Percentiles rank a stretch among this genome's conserved stretches.
Conservation (phyloP, 805 yeast genomes). For the Spathaspora gorwiae region DNA sequence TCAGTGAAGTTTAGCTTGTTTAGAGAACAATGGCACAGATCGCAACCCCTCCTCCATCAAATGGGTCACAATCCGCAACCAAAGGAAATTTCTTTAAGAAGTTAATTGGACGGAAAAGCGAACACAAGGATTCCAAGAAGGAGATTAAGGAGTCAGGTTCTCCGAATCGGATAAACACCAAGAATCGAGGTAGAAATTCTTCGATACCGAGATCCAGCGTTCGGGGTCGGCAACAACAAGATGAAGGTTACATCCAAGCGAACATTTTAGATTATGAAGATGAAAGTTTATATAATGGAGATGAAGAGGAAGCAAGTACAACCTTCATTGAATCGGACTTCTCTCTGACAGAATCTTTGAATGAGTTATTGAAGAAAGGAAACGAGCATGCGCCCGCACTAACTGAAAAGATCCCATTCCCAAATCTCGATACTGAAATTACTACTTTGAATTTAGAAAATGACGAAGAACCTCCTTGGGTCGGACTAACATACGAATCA, state of each 20-base stretch:
- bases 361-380: background rate
- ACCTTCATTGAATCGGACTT: conserved; percentile 1
- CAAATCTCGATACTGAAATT: conserved; percentile 9
- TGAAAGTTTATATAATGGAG: conserved; percentile 20
- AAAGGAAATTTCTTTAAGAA: conserved; percentile 10
- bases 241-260: background rate
- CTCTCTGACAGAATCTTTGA: background rate
- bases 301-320: conserved; percentile 11
- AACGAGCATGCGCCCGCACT: background rate
- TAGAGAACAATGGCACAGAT: background rate
- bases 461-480: conserved; percentile 22
- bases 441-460: conserved; percentile 1
- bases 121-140: background rate
- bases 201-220: background rate
- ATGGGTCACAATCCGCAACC: background rate
- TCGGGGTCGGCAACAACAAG: background rate
- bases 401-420: conserved; percentile 12
- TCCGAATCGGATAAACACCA: background rate
- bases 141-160: background rate
- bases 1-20: no score
- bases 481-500: conserved; percentile 30
- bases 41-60: conserved; percentile 3
- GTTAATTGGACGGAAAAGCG: conserved; percentile 6
- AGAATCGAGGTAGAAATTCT: background rate
- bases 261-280: conserved; percentile 19